A percentile compares a stretch with the other conserved stretches of the same genome.
phyloP scores from a whole-genome alignment of 1,284 basidiomycete species.

The Pseudozyma thailandica region DNA sequence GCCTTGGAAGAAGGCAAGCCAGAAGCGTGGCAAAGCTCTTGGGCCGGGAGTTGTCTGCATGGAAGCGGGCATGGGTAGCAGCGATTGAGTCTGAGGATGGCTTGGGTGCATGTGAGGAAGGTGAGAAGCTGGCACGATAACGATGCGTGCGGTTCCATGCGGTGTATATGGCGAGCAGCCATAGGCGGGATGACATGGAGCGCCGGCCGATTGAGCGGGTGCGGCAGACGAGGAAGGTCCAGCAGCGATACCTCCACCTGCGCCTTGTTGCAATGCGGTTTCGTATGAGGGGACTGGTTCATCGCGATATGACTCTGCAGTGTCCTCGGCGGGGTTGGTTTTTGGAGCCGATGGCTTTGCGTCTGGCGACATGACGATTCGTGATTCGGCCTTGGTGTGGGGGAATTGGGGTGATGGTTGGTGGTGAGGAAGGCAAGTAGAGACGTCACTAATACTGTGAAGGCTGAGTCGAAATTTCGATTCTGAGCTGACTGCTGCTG shows the following conservation, averaged over 20 bases:
- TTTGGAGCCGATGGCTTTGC: constrained; percentile 4
- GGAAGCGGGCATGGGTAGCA: constrained; percentile 18
- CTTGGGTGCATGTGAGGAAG: constrained; percentile 8
- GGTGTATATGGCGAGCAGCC: constrained; percentile 42
- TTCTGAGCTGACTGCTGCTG: no score
- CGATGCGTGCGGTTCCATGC: constrained; percentile 33
- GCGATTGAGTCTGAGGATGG: constrained; percentile 7
- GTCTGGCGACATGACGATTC: constrained; percentile 3
- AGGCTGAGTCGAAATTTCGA: constrained; percentile 1
- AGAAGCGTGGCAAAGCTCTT: constrained; percentile 35
- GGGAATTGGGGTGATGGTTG: background rate
- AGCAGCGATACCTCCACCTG: constrained; percentile 22
- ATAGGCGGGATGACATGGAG: constrained; percentile 13
- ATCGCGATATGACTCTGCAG: constrained; percentile 11
- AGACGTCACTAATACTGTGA: background rate
- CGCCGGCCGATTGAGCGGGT: background rate
- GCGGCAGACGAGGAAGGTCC: constrained; percentile 13
- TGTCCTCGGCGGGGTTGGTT: background rate
- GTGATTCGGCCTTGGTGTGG: background rate
- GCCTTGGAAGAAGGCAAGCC: constrained; percentile 29
- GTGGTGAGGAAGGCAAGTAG: background rate
- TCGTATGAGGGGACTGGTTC: constrained; percentile 52
- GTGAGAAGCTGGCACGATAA: constrained; percentile 40
- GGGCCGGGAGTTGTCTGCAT: constrained; percentile 11
- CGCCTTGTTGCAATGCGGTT: constrained; percentile 38